Evolutionary conservation across 2,329 filamentous ascomycete genomes (phyloP).

Genomic region (Diaporthe sp.): DNA sequence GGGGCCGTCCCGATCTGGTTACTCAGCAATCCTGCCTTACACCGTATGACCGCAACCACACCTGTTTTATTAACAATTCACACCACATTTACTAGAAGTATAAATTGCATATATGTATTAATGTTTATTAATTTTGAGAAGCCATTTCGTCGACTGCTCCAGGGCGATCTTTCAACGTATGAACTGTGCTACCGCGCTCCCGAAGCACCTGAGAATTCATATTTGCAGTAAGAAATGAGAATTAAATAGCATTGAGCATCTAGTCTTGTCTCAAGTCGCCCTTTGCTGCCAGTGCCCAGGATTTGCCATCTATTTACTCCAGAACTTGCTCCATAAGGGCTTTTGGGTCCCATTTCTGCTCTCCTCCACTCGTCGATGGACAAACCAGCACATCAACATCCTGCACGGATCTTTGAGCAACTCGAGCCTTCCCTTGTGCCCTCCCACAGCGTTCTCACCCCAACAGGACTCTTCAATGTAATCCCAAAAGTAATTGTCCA

Average conservation of each 20-base stretch:
- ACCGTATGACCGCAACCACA: neutral
- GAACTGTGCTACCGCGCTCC: no score
- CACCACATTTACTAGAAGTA: no score
- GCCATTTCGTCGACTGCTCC: no score
- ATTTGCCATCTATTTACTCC: slow-evolving; percentile 10
- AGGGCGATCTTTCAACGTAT: neutral
- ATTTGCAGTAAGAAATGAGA: neutral
- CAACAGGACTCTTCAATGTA: neutral
- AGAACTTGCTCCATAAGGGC: neutral
- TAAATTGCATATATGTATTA: no score
- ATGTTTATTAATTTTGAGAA: no score
- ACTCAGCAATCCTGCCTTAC: neutral
- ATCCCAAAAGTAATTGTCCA: neutral
- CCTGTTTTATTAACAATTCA: neutral
- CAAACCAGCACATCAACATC: slow-evolving; percentile 23
- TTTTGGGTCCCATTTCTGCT: neutral
- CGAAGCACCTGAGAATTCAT: neutral
- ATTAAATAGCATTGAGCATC: neutral
- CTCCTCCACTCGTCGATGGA: neutral
- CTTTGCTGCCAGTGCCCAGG: neutral
- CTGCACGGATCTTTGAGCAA: neutral
- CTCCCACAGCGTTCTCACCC: neutral
- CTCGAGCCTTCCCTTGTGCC: slow-evolving; percentile 4
- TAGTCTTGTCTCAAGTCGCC: neutral
- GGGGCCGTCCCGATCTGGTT: neutral